Evolutionary conservation across 2,329 filamentous ascomycete genomes (phyloP).

Genomic region (Hortaea sp.): DNA sequence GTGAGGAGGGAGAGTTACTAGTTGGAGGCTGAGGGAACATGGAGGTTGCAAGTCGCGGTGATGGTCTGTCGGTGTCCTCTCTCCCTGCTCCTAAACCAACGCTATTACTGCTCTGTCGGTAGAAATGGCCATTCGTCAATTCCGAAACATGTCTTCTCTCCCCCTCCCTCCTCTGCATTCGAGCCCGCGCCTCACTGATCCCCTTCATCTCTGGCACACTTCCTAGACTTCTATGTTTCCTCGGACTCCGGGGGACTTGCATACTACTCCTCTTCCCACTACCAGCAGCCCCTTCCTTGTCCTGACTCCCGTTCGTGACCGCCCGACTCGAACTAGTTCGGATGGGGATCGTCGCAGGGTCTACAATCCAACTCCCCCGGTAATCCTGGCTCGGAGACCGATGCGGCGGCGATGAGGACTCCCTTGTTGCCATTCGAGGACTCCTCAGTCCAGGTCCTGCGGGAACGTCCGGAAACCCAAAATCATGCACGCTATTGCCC

Average conservation of each 20-base stretch:
- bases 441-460: neutral
- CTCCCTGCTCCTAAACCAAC: neutral
- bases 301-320: conserved; percentile 20
- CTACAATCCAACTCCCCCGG: conserved; percentile 5
- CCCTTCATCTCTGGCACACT: conserved; percentile 13
- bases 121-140: neutral
- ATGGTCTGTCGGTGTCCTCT: neutral
- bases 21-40: conserved; percentile 4
- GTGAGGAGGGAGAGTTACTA: neutral
- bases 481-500: neutral
- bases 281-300: neutral
- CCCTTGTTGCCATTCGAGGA: neutral
- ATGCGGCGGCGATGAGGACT: neutral
- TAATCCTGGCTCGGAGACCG: neutral
- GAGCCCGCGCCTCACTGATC: neutral
- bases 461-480: neutral
- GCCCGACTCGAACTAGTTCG: conserved; percentile 59
- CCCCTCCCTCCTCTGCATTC: neutral
- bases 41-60: neutral
- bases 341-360: conserved; percentile 48
- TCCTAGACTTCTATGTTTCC: conserved; percentile 16
- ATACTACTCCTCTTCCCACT: neutral
- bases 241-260: conserved; percentile 7
- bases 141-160: neutral
- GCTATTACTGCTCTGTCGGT: neutral